Evolutionary conservation across 176 grass and related monocot species (phyloP).

Genomic region (Bolboschoenus planiculmis): DNA sequence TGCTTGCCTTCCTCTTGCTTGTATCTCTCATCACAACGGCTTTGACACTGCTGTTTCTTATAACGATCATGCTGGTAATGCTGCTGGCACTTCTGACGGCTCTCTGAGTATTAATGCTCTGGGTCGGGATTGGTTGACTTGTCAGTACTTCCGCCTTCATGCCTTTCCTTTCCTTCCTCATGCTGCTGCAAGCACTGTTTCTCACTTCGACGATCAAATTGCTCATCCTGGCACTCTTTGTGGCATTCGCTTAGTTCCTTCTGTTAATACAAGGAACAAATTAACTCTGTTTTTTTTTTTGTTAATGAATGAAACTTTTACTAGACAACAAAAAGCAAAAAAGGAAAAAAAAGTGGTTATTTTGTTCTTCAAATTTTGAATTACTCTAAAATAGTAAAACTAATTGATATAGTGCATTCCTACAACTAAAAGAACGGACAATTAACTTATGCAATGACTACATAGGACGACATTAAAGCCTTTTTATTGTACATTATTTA

Average conservation of each 20-base stretch:
- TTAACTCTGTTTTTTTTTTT: background rate
- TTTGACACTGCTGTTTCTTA: background rate
- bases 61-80: background rate
- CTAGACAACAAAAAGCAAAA: background rate
- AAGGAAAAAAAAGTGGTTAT: background rate
- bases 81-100: background rate
- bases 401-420: too few relatives aligned
- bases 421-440: background rate
- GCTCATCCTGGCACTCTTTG: background rate
- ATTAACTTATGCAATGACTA: too few relatives aligned
- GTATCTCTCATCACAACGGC: background rate
- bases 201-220: background rate
- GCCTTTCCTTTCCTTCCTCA: background rate
- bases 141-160: background rate
- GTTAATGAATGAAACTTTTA: background rate
- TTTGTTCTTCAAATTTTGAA: background rate
- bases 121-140: background rate
- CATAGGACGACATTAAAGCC: background rate
- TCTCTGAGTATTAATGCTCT: background rate
- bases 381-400: too few relatives aligned
- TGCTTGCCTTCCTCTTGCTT: background rate
- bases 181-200: background rate
- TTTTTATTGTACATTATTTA: background rate
- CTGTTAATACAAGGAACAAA: background rate
- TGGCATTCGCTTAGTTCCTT: constrained; percentile 14